Evolutionary conservation across 2,329 filamentous ascomycete species (phyloP), one percentile per base, ranked within the genome.

Genomic region (Clarireedia homoeocarpa): DNA sequence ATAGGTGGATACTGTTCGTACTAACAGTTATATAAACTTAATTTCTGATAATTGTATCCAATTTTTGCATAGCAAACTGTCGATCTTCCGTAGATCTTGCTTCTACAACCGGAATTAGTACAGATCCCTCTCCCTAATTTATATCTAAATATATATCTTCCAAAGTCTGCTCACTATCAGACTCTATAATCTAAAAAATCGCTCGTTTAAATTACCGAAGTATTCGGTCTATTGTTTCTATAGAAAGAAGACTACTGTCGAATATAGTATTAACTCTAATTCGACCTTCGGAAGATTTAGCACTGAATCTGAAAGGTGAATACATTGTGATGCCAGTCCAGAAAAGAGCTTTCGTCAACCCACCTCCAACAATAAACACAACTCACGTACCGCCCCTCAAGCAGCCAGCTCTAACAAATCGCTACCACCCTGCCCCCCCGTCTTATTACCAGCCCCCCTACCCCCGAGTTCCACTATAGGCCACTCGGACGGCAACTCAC

Each of bases 301-400:
- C 44, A 47, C 44, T 47, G 44, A 47, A 47, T 47, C 44, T 27
- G 44, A 47, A 47, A 27, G 44, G 44, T 15, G 44, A 47, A 47
- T 47, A 6, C 44, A 47, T 47, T 24, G 44, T 47, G 26, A 47
- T 47, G n/a, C 44, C 44, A 47, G 44, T 24, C 44, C 44, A 47
- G 44, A 47, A 30, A 30, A 30, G 27, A 6, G 6, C 27, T 30
- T 30, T 30, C 27, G 9, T 30, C 27, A 5, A 30, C 27, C 27
- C 27, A 30, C 6, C 27, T 30, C 27, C 27, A 30, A 30, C 27
- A 30, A 30, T 30, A 30, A 30, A 30, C 27, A 30, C 27, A 30
- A 30, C 27, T 30, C 27, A 30, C 27, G 27, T 30, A 30, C 27
- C 27, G 27, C 27, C 27, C 27, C 27, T 30, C 27, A 30, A 30